Evolutionary conservation across 2,329 filamentous ascomycete species (phyloP).

Genomic region (Calonectria naviculata): DNA sequence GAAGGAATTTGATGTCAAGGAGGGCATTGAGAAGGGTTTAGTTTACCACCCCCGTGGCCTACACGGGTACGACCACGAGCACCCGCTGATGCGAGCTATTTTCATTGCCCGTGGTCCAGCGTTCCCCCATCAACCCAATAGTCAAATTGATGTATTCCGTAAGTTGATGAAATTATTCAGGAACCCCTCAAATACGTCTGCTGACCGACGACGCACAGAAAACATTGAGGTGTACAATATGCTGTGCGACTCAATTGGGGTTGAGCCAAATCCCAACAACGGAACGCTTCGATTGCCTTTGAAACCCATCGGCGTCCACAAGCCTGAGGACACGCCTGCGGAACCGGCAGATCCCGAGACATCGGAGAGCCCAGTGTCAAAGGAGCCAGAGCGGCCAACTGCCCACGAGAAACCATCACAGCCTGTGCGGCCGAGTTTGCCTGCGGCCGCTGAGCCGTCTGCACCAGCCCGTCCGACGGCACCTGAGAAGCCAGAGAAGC

Average conservation of each 20-base stretch:
- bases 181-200: neutral
- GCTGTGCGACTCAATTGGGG: conserved; percentile 85
- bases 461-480: conserved; percentile 20
- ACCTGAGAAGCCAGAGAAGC: conserved; percentile 19
- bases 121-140: conserved; percentile 88
- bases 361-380: conserved; percentile 21
- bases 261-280: conserved; percentile 83
- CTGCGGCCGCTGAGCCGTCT: conserved; percentile 12
- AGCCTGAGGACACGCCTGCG: conserved; percentile 57
- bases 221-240: conserved; percentile 97
- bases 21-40: conserved; percentile 71
- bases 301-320: conserved; percentile 71
- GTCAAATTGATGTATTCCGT: conserved; percentile 84
- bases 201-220: conserved; percentile 64
- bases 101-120: conserved; percentile 93
- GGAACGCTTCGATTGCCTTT: conserved; percentile 84
- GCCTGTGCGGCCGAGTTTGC: conserved; percentile 19
- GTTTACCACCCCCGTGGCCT: conserved; percentile 85
- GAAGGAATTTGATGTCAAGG: conserved; percentile 78
- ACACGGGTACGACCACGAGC: conserved; percentile 94
- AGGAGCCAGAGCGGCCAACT: conserved; percentile 34
- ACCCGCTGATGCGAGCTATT: conserved; percentile 95
- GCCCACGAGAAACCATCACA: conserved; percentile 16
- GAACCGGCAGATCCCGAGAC: conserved; percentile 65
- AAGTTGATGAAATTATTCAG: conserved; percentile 55